Conservation (phyloP, 306 rosid species). For the Echinosophora koreensis region DNA sequence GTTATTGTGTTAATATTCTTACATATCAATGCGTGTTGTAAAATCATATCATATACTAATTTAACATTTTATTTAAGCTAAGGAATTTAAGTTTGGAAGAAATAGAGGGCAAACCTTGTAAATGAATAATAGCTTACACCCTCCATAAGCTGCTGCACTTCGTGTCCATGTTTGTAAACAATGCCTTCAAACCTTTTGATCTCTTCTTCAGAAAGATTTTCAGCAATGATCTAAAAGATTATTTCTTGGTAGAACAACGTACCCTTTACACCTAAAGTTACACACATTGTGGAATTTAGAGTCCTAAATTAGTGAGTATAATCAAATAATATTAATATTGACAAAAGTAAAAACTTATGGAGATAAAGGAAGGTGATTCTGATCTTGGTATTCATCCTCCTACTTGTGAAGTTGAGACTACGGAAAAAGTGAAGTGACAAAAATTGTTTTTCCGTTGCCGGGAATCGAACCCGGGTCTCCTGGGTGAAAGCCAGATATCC, state of each 20-base stretch:
- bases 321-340: no score
- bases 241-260: slow-evolving; percentile 15
- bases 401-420: no score
- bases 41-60: no score
- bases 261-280: slow-evolving; percentile 4
- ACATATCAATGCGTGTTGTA: no score
- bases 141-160: slow-evolving; percentile 89
- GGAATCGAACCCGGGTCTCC: slow-evolving; percentile 99
- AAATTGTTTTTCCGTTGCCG: slow-evolving; percentile 67
- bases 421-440: no score
- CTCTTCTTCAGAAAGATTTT: slow-evolving; percentile 54
- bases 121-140: slow-evolving; percentile 60
- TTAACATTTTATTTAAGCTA: no score
- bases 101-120: neutral
- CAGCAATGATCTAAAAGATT: slow-evolving; percentile 51
- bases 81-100: slow-evolving; percentile 25
- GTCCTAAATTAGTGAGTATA: no score
- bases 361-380: no score
- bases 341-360: no score
- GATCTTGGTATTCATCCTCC: no score
- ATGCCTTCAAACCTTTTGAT: slow-evolving; percentile 53
- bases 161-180: slow-evolving; percentile 92
- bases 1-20: no score
- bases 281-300: neutral
- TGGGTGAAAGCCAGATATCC: slow-evolving; percentile 99